These are phyloP conservation scores for Licmophora abbreviata DNA, from an alignment of 108 stramenopile species.

Conservation along the genomic window DNA sequence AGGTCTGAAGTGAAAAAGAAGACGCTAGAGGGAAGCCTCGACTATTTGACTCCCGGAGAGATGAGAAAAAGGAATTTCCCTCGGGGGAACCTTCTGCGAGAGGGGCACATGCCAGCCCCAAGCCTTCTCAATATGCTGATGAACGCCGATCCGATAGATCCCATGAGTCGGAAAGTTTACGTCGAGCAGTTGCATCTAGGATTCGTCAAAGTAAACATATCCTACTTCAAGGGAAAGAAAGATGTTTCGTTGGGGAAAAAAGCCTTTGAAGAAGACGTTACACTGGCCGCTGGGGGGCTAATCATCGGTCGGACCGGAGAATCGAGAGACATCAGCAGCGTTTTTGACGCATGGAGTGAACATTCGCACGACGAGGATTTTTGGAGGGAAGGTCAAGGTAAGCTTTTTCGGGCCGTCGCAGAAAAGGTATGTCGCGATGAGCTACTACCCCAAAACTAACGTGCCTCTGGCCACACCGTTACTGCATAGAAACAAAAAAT, in stretches of 20 bases:
- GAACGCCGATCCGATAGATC: background rate
- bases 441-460: too few species aligned
- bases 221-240: conserved; percentile 68
- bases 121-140: background rate
- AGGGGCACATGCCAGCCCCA: background rate
- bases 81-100: conserved; percentile 7
- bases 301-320: background rate
- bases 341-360: conserved; percentile 38
- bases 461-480: too few species aligned
- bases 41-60: background rate
- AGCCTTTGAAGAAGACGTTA: background rate
- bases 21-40: conserved; percentile 13
- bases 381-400: conserved; percentile 13
- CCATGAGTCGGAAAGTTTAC: conserved; percentile 16
- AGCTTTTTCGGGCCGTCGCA: too few species aligned
- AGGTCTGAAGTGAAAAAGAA: conserved; percentile 25
- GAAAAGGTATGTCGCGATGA: too few species aligned
- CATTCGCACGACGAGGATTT: conserved; percentile 35
- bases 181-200: conserved; percentile 68
- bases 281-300: background rate
- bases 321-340: conserved; percentile 3
- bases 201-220: conserved; percentile 60
- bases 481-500: conserved; percentile 2
- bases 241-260: conserved; percentile 8
- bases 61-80: conserved; percentile 16